Evolutionary conservation across 2,329 filamentous ascomycete genomes (phyloP).

Genomic region (Pochonia chlamydosporia): DNA sequence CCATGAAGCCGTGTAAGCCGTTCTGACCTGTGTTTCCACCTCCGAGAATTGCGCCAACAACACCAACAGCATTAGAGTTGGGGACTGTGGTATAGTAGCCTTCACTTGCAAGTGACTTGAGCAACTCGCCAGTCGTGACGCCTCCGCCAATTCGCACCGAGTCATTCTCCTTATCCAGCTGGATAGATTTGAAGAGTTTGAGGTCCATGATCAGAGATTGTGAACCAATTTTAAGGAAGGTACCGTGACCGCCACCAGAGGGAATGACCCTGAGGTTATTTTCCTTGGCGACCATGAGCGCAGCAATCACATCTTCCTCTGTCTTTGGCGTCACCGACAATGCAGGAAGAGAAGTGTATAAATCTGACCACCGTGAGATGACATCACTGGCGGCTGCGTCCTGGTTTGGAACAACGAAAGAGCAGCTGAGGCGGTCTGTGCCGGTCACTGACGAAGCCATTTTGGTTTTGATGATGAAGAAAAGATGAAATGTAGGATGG

Average conservation of each 20-base stretch:
- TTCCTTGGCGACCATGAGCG: constrained; percentile 19
- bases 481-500: too few species aligned
- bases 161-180: constrained; percentile 16
- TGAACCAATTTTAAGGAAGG: constrained; percentile 22
- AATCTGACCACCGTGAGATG: constrained; percentile 26
- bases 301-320: constrained; percentile 21
- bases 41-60: constrained; percentile 21
- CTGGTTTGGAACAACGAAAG: constrained; percentile 8
- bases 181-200: constrained; percentile 21
- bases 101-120: constrained; percentile 14
- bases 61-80: constrained; percentile 21
- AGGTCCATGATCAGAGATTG: constrained; percentile 28
- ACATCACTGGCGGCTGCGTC: neutral
- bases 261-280: constrained; percentile 23
- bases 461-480: neutral
- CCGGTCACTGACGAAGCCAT: neutral
- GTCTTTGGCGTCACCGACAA: constrained; percentile 21
- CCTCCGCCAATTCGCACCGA: constrained; percentile 26
- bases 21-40: constrained; percentile 20
- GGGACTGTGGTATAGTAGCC: constrained; percentile 26
- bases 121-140: constrained; percentile 18
- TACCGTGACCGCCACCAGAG: constrained; percentile 22
- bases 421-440: constrained; percentile 6
- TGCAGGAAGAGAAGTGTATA: constrained; percentile 17
- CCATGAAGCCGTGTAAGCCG: constrained; percentile 26